A percentile compares a stretch with the other conserved stretches of the same genome.
Conservation (phyloP, 345 rosid genomes). For the Gossypium rotundifolium region DNA sequence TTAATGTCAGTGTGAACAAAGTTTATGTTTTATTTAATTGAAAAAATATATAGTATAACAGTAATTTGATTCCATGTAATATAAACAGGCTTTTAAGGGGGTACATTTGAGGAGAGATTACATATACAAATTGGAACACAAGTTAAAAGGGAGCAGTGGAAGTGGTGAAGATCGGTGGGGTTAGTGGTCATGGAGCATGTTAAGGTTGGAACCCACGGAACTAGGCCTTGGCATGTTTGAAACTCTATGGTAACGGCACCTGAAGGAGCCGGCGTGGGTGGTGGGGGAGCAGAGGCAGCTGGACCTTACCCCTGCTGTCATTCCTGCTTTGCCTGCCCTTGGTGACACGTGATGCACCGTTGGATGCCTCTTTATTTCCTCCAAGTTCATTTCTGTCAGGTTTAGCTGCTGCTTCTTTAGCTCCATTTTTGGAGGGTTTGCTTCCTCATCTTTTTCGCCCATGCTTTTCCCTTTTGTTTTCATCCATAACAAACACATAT, state of each 20-base stretch:
- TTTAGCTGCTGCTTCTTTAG: background rate
- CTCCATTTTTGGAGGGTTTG: background rate
- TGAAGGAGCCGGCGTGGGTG: conserved; percentile 2
- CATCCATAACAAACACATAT: background rate
- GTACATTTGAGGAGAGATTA: background rate
- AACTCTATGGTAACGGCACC: conserved; percentile 2
- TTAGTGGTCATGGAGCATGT: background rate
- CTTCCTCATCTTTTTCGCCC: background rate
- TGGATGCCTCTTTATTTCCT: background rate
- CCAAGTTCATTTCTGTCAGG: background rate
- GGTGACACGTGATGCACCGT: conserved; percentile 5
- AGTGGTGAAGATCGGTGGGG: background rate
- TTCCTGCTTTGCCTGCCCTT: background rate
- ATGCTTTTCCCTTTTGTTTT: background rate
- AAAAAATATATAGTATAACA: background rate
- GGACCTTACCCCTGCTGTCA: background rate
- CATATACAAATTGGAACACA: background rate
- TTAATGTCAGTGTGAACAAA: too few species aligned
- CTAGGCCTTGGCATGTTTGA: background rate
- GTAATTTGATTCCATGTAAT: background rate
- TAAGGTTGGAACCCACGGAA: conserved; percentile 2
- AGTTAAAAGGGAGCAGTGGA: too few species aligned
- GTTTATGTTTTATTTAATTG: background rate
- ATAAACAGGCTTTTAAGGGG: background rate
- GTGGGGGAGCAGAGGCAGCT: conserved; percentile 12